Conservation (phyloP, 1,139 yeast genomes). For the Kurtzmaniella quercitrusa region DNA sequence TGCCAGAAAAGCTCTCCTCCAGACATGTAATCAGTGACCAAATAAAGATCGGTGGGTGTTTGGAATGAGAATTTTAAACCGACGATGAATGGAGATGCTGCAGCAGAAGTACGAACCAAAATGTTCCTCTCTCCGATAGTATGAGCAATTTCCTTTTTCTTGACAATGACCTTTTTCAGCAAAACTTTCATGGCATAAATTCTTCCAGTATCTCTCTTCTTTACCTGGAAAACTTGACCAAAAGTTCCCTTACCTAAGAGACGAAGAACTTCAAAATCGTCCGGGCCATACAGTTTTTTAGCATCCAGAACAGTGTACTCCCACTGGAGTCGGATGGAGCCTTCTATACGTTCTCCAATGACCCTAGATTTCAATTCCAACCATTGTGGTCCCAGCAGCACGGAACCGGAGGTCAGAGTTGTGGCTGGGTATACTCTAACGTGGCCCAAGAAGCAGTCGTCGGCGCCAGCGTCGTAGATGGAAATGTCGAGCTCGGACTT, state of each 20-base stretch:
- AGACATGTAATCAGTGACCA: conserved; percentile 96
- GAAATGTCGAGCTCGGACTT: conserved; percentile 82
- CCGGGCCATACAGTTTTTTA: conserved; percentile 82
- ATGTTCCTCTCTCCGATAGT: conserved; percentile 96
- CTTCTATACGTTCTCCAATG: conserved; percentile 71
- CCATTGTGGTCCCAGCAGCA: conserved; percentile 56
- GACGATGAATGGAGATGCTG: conserved; percentile 85
- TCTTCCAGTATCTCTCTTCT: conserved; percentile 81
- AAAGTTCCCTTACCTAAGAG: conserved; percentile 94
- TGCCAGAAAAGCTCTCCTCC: conserved; percentile 99
- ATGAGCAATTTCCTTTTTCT: conserved; percentile 95
- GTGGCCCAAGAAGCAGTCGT: conserved; percentile 85
- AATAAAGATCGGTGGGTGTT: conserved; percentile 84
- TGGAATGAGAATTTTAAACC: conserved; percentile 94
- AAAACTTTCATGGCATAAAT: conserved; percentile 97
- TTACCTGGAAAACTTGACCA: conserved; percentile 95
- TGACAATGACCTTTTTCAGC: conserved; percentile 89
- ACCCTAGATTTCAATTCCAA: conserved; percentile 67
- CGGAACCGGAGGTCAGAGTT: conserved; percentile 28
- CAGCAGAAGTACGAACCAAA: conserved; percentile 80
- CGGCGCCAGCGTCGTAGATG: conserved; percentile 77
- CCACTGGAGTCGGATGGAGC: conserved; percentile 72
- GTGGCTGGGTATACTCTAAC: conserved; percentile 70
- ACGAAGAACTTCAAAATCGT: conserved; percentile 87
- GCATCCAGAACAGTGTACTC: conserved; percentile 62